A percentile compares a stretch with the other conserved stretches of the same genome.
Evolutionary conservation across 768 basidiomycete species (phyloP).

Genomic region (Tephrocybe sp.): DNA sequence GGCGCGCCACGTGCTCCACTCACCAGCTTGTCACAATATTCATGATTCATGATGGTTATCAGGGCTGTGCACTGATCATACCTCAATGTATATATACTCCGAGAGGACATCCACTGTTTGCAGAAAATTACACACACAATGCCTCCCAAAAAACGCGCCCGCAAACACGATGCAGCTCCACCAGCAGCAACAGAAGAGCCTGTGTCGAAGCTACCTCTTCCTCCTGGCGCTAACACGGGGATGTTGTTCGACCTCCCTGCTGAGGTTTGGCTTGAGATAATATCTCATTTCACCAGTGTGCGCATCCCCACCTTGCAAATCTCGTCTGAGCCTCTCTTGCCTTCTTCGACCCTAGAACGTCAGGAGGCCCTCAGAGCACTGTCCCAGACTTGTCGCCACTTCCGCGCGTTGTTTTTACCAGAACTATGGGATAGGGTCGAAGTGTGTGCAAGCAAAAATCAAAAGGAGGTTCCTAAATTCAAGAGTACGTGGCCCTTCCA

Average conservation of each 20-base stretch:
- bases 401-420: conserved; percentile 27
- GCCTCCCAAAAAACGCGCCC: conserved; percentile 8
- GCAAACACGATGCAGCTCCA: background rate
- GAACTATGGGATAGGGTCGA: conserved; percentile 32
- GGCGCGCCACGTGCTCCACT: too few species aligned
- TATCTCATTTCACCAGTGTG: conserved; percentile 25
- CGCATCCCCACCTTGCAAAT: conserved; percentile 18
- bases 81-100: too few species aligned
- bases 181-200: background rate
- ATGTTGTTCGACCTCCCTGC: conserved; percentile 24
- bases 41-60: too few species aligned
- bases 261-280: conserved; percentile 31
- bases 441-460: conserved; percentile 21
- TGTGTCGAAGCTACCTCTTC: background rate
- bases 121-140: background rate
- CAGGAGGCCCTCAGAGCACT: conserved; percentile 30
- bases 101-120: too few species aligned
- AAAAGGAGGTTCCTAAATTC: background rate
- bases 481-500: background rate
- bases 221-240: background rate
- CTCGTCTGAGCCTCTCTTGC: conserved; percentile 15
- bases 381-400: conserved; percentile 31
- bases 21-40: too few species aligned
- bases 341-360: conserved; percentile 24
- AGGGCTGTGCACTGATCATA: too few species aligned